Evolutionary conservation across 495 filamentous ascomycete species (phyloP), one percentile per base, ranked within the genome.

Genomic region (Tricharina praecox): DNA sequence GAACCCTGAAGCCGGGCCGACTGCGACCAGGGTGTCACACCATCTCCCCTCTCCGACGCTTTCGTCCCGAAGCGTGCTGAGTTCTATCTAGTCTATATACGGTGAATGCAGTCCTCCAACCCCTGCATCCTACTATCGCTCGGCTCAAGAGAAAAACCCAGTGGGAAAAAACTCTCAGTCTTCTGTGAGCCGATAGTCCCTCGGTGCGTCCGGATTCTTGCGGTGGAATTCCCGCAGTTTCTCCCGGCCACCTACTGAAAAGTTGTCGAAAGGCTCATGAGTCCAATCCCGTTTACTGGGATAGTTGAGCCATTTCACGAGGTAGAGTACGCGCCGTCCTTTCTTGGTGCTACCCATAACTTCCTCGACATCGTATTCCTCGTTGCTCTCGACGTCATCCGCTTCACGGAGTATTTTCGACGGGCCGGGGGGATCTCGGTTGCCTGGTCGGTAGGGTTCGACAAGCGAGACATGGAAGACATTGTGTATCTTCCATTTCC

Each of bases 401-500:
- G 39, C 21, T 26, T 49, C 24, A 0, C 25, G 25, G 2, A 20
- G n/a, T 9, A 33, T 11, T 8, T 43, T 23, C 1, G 3, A 26
- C 1, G 19, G 3, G 13, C 32, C 3, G 0, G 23, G 36, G 4
- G 15, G 36, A 3, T 3, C n/a, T 0, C 34, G 37, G 15, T 21
- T 30, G 15, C n/a, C 30, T 8, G 8, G 8, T 8, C n/a, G 4
- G 1, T 49, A 23, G 3, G 21, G 13, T 21, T 49, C 36, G n/a
- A 43, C 36, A 1, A 54, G 19, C 10, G 26, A 45, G 3, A 56
- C 26, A 26, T 50, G 52, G 30, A 56, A 56, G 7, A 47, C 2
- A 38, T 16, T 0, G 47, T 56, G 46, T 1, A 56, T 50, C 18
- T 50, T 53, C 34, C 39, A 56, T 23, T 34, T 50, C 5, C 16